Conservation (phyloP, 2,329 filamentous ascomycete genomes). For the Hymenoscyphus albidus region DNA sequence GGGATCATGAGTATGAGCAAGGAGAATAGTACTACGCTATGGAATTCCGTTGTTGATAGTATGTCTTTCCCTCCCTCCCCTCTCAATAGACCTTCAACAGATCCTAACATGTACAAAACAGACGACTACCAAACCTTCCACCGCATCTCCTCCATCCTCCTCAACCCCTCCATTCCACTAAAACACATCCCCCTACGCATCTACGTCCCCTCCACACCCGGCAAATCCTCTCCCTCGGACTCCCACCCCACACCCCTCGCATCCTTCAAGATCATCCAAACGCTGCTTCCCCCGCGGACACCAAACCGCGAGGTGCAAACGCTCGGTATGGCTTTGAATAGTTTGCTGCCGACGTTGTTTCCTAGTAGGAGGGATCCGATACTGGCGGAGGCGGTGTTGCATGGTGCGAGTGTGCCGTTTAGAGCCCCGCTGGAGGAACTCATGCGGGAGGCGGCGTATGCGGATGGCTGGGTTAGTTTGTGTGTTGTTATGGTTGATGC, state of each 20-base stretch:
- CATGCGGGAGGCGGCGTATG: slow-evolving; percentile 77
- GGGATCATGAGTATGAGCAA: slow-evolving; percentile 69
- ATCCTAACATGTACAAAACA: slow-evolving; percentile 33
- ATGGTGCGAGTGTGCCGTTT: slow-evolving; percentile 82
- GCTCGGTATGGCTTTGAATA: slow-evolving; percentile 73
- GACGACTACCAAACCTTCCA: slow-evolving; percentile 71
- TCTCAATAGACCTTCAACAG: neutral
- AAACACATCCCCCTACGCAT: slow-evolving; percentile 83
- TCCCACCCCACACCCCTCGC: slow-evolving; percentile 39
- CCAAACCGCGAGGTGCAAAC: slow-evolving; percentile 54
- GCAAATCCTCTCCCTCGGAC: slow-evolving; percentile 45
- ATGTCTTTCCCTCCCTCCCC: slow-evolving; percentile 27
- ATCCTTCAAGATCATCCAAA: slow-evolving; percentile 71
- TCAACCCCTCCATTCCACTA: slow-evolving; percentile 70
- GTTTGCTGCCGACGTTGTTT: slow-evolving; percentile 75
- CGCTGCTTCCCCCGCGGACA: slow-evolving; percentile 55
- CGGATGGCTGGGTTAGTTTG: slow-evolving; percentile 87
- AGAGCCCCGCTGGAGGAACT: slow-evolving; percentile 75
- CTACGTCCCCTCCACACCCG: slow-evolving; percentile 71
- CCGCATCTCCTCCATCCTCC: slow-evolving; percentile 70
- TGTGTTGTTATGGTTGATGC: slow-evolving; percentile 61
- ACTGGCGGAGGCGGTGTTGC: slow-evolving; percentile 77
- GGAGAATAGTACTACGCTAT: slow-evolving; percentile 63
- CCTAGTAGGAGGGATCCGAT: slow-evolving; percentile 81
- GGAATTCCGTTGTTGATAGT: slow-evolving; percentile 61